Percentiles rank a stretch among this genome's conserved stretches.
Conservation (phyloP, 2,329 filamentous ascomycete species). For the Teratosphaeria zuluensis region DNA sequence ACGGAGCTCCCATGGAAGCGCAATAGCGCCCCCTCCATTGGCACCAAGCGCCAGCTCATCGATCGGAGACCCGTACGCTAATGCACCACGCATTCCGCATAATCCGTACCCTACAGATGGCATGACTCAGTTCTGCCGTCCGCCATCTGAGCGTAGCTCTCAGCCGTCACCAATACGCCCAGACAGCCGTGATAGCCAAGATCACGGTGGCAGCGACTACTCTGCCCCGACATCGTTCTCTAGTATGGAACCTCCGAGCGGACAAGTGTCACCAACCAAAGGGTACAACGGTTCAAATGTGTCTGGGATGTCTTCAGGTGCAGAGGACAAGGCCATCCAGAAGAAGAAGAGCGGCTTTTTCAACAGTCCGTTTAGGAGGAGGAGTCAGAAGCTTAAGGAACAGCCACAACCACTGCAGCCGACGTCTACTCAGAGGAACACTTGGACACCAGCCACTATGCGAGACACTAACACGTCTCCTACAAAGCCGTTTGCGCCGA, state of each 20-base stretch:
- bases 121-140: constrained; percentile 93
- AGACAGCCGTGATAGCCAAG: constrained; percentile 71
- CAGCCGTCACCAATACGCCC: constrained; percentile 61
- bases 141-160: constrained; percentile 60
- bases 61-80: constrained; percentile 45
- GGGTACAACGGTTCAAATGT: constrained; percentile 28
- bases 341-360: constrained; percentile 80
- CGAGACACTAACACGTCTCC: constrained; percentile 31
- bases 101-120: constrained; percentile 91
- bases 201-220: constrained; percentile 56
- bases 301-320: constrained; percentile 27
- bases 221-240: constrained; percentile 84
- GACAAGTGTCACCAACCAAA: constrained; percentile 66
- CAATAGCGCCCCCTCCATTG: constrained; percentile 11
- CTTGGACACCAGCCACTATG: constrained; percentile 40
- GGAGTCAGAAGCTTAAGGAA: constrained; percentile 72
- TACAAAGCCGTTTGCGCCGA: constrained; percentile 27
- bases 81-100: constrained; percentile 65
- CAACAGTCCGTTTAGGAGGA: constrained; percentile 78
- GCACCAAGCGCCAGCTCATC: constrained; percentile 12
- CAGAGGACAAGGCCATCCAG: constrained; percentile 56
- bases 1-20: constrained; percentile 5
- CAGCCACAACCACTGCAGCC: constrained; percentile 37
- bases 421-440: constrained; percentile 39
- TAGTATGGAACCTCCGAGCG: constrained; percentile 69